phyloP scores from a whole-genome alignment of 345 rosid species.

The Jatropha curcas region DNA sequence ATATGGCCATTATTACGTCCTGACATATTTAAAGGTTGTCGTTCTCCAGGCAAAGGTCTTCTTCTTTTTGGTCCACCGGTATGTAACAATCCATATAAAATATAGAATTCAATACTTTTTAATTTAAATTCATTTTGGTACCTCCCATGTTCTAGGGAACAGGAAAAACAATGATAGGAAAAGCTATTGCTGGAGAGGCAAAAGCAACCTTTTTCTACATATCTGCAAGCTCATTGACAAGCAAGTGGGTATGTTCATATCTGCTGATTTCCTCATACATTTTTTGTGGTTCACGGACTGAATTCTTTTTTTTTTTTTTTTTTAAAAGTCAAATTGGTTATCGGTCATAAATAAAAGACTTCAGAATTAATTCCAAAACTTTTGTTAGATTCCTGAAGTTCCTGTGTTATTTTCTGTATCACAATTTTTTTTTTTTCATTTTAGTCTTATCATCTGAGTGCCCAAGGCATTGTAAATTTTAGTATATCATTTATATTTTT shows the following conservation, averaged over 20 bases:
- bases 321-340: not conserved
- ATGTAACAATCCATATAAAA: conserved; percentile 31
- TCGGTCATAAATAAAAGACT: not conserved
- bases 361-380: not conserved
- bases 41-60: conserved; percentile 98
- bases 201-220: conserved; percentile 98
- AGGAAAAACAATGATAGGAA: conserved; percentile 98
- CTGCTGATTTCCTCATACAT: conserved; percentile 26
- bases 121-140: conserved; percentile 15
- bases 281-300: conserved; percentile 5
- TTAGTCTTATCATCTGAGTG: not conserved
- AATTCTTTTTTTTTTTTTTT: not conserved
- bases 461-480: not conserved
- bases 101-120: conserved; percentile 10
- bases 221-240: conserved; percentile 97
- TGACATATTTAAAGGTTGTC: conserved; percentile 93
- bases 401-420: not conserved
- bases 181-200: conserved; percentile 99
- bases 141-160: conserved; percentile 64
- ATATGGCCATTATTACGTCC: conserved; percentile 97
- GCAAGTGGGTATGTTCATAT: conserved; percentile 91
- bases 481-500: too few species aligned
- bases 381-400: not conserved
- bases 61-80: conserved; percentile 99
- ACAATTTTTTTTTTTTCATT: too few species aligned